Percentiles rank a stretch among this genome's conserved stretches.
These are phyloP conservation scores for Ustilago shanxiensis DNA, from an alignment of 1,284 basidiomycete genomes.

Conservation along the genomic window DNA sequence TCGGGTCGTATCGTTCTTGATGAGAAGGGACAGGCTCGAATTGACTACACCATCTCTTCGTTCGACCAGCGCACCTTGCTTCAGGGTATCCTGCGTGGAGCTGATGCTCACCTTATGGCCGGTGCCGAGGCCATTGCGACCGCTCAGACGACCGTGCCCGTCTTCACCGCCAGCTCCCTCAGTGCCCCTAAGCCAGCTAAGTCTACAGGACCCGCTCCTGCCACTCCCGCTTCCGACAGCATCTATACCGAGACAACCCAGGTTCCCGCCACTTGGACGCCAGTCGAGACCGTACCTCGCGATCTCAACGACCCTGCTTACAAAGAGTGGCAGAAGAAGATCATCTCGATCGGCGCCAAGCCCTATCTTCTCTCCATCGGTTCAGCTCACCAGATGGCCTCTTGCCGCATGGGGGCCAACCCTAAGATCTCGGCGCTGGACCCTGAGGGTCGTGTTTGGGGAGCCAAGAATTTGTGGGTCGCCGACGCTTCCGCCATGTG, in stretches of 20 bases:
- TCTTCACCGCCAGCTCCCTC: constrained; percentile 24
- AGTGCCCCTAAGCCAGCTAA: constrained; percentile 11
- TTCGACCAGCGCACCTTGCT: constrained; percentile 70
- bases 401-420: constrained; percentile 70
- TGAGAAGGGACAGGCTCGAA: constrained; percentile 66
- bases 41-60: constrained; percentile 71
- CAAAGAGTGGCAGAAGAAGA: constrained; percentile 64
- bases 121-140: constrained; percentile 72
- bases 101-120: constrained; percentile 71
- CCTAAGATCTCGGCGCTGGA: constrained; percentile 70
- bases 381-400: constrained; percentile 71
- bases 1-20: constrained; percentile 71
- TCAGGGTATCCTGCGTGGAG: constrained; percentile 70
- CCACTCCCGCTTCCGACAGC: constrained; percentile 21
- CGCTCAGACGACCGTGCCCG: constrained; percentile 66
- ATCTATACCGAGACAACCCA: constrained; percentile 58
- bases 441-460: constrained; percentile 71
- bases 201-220: constrained; percentile 16
- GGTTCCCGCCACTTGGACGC: constrained; percentile 58
- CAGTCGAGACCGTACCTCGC: constrained; percentile 55
- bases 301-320: constrained; percentile 61
- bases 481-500: constrained; percentile 72
- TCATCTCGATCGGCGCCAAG: constrained; percentile 54
- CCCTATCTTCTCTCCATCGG: constrained; percentile 56
- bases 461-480: constrained; percentile 71